These are phyloP conservation scores for Suillus subluteus DNA, from an alignment of 768 basidiomycete species.

Conservation along the genomic window DNA sequence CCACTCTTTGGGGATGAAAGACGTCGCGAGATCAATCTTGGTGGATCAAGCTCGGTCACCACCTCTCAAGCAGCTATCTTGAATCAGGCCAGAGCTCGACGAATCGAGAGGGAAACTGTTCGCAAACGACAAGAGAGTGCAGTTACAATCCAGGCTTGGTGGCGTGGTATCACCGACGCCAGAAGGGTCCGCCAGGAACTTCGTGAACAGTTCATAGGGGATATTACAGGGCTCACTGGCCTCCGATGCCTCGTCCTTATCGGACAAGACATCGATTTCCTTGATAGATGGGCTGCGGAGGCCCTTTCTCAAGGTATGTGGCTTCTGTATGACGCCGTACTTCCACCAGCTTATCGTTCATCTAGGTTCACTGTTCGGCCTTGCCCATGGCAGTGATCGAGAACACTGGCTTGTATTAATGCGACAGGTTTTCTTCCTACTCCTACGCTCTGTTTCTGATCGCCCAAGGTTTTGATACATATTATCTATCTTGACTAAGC, in stretches of 20 bases:
- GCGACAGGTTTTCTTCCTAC: constrained; percentile 46
- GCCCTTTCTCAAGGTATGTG: constrained; percentile 8
- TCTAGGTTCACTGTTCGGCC: constrained; percentile 45
- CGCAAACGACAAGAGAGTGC: constrained; percentile 64
- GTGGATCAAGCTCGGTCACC: constrained; percentile 55
- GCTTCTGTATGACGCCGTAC: not conserved
- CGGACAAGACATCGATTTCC: constrained; percentile 41
- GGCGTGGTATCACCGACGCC: constrained; percentile 55
- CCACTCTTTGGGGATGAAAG: constrained; percentile 55
- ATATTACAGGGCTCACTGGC: constrained; percentile 56
- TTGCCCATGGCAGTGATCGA: constrained; percentile 39
- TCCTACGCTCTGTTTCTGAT: constrained; percentile 56
- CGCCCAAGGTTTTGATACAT: constrained; percentile 50
- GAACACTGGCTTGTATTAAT: constrained; percentile 68
- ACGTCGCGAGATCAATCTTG: constrained; percentile 75
- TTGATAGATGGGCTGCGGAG: constrained; percentile 36
- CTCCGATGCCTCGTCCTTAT: constrained; percentile 69
- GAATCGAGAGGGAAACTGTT: constrained; percentile 58
- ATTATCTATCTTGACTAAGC: not conserved
- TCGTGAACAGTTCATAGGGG: constrained; percentile 50
- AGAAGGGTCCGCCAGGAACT: constrained; percentile 48
- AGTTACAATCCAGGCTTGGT: constrained; percentile 68
- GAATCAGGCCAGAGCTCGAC: constrained; percentile 60
- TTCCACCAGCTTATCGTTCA: constrained; percentile 1
- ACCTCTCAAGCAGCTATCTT: constrained; percentile 60